Conservation (phyloP, 1,139 yeast species). For the Scheffersomyces stambukii region DNA sequence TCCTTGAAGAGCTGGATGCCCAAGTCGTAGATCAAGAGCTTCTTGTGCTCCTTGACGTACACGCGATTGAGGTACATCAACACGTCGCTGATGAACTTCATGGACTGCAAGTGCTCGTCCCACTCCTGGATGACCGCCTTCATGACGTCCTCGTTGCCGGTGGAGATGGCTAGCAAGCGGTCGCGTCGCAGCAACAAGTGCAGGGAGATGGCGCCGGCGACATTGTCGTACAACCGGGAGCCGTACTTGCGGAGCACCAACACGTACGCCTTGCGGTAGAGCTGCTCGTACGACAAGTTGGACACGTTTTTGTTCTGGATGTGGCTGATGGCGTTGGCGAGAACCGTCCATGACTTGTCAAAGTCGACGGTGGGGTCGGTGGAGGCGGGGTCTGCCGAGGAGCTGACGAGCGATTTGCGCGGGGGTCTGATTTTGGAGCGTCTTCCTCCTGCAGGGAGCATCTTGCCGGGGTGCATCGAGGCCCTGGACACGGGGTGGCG, state of each 20-base stretch:
- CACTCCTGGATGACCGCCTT: conserved; percentile 52
- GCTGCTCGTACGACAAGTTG: conserved; percentile 74
- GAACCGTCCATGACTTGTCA: conserved; percentile 64
- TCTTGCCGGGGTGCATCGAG: conserved; percentile 4
- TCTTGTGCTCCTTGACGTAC: conserved; percentile 68
- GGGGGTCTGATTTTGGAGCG: conserved; percentile 75
- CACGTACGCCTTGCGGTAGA: conserved; percentile 79
- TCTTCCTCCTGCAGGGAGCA: conserved; percentile 42
- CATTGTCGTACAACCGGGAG: conserved; percentile 60
- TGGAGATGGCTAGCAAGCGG: conserved; percentile 16
- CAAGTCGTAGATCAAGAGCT: conserved; percentile 68
- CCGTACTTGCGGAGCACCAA: conserved; percentile 76
- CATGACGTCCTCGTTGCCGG: conserved; percentile 36
- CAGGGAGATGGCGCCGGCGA: conserved; percentile 44
- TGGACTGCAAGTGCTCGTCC: conserved; percentile 71
- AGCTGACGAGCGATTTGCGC: conserved; percentile 40
- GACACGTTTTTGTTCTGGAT: conserved; percentile 75
- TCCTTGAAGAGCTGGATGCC: conserved; percentile 62
- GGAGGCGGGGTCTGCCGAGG: conserved; percentile 9
- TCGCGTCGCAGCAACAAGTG: conserved; percentile 42
- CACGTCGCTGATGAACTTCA: conserved; percentile 82
- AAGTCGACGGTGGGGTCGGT: conserved; percentile 46
- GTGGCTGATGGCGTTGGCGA: conserved; percentile 72
- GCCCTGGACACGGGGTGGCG: neutral
- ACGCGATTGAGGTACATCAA: conserved; percentile 85